These are phyloP conservation scores for Vigna trinervia DNA, from an alignment of 306 rosid genomes.

Conservation along the genomic window DNA sequence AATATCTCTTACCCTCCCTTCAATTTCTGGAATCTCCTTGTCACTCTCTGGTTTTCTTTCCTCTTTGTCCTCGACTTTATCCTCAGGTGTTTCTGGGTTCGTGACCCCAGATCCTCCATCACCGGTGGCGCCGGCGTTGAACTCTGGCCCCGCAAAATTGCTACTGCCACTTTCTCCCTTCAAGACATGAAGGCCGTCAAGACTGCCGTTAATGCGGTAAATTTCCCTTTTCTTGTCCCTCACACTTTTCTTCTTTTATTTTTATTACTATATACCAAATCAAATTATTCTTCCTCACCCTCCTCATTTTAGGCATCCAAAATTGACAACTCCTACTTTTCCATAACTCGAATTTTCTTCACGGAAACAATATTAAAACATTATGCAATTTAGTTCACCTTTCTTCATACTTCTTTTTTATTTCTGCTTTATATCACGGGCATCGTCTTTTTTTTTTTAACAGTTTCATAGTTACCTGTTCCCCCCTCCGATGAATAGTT, in stretches of 20 bases:
- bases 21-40: slow-evolving; percentile 36
- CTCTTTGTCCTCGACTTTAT: slow-evolving; percentile 54
- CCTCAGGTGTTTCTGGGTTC: slow-evolving; percentile 58
- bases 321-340: too few species aligned
- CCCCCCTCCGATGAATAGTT: too few species aligned
- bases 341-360: too few species aligned
- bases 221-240: background rate
- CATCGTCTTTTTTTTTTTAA: too few species aligned
- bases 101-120: slow-evolving; percentile 65
- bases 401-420: too few species aligned
- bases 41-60: slow-evolving; percentile 53
- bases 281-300: background rate
- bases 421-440: background rate
- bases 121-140: slow-evolving; percentile 84
- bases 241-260: too few species aligned
- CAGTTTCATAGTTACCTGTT: too few species aligned
- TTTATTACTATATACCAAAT: too few species aligned
- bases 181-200: slow-evolving; percentile 76
- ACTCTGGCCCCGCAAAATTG: slow-evolving; percentile 87
- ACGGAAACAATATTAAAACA: too few species aligned
- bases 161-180: slow-evolving; percentile 66
- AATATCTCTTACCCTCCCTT: background rate
- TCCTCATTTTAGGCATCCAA: background rate
- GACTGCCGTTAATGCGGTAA: slow-evolving; percentile 60
- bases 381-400: too few species aligned